Evolutionary conservation across 352 stramenopile species (phyloP).

Genomic region (Globisporangium nunn): DNA sequence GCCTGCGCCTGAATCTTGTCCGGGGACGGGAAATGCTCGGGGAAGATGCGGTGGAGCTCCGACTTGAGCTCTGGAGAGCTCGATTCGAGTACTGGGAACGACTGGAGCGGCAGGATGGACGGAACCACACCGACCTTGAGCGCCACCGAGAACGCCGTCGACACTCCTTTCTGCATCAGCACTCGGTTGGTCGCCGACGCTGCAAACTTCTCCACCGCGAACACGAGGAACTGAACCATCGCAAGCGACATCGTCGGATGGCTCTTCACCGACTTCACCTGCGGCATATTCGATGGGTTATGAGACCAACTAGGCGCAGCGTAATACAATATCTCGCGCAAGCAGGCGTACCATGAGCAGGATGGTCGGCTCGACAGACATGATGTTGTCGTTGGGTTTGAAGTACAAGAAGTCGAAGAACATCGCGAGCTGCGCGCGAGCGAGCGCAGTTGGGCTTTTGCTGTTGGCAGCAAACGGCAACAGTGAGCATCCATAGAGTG

Average conservation of each 20-base stretch:
- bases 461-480: conserved; percentile 18
- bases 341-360: conserved; percentile 62
- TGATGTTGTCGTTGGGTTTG: conserved; percentile 72
- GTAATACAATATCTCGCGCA: not conserved
- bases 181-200: conserved; percentile 60
- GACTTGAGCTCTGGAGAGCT: conserved; percentile 62
- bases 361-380: conserved; percentile 77
- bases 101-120: conserved; percentile 63
- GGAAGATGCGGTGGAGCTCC: conserved; percentile 76
- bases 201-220: conserved; percentile 83
- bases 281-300: not conserved
- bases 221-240: conserved; percentile 84
- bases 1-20: conserved; percentile 37
- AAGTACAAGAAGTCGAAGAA: conserved; percentile 88
- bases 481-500: not conserved
- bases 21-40: conserved; percentile 68
- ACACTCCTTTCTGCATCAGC: conserved; percentile 81
- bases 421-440: conserved; percentile 77
- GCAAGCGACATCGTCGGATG: conserved; percentile 74
- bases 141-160: conserved; percentile 63
- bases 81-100: conserved; percentile 64
- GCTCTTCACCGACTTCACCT: conserved; percentile 85
- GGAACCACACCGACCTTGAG: conserved; percentile 70
- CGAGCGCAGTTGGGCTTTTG: conserved; percentile 62
- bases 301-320: not conserved